Conservation (phyloP, 805 yeast genomes). For the Metschnikowia peoriensis region DNA sequence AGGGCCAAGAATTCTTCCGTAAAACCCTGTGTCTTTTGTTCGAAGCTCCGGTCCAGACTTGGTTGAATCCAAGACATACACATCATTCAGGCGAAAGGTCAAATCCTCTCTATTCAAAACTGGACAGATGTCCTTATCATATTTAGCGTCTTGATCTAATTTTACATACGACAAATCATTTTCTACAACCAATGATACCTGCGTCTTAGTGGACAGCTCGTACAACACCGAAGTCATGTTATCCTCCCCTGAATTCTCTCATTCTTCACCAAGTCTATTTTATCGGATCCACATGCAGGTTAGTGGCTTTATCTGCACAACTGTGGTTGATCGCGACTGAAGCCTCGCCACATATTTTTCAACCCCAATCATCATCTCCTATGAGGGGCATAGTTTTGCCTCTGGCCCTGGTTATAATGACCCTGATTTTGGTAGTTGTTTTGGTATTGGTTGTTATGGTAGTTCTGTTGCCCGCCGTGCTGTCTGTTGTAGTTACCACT, state of each 20-base stretch:
- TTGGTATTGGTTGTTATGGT: slow-evolving; percentile 6
- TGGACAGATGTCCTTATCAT: background rate
- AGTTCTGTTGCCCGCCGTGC: slow-evolving; percentile 7
- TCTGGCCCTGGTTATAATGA: slow-evolving; percentile 2
- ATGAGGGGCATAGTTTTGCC: background rate
- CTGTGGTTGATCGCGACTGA: background rate
- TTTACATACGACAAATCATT: background rate
- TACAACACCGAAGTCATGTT: slow-evolving; percentile 2
- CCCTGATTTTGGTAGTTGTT: background rate
- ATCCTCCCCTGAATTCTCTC: background rate
- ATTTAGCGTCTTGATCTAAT: background rate
- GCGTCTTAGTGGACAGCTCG: slow-evolving; percentile 1
- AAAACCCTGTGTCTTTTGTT: slow-evolving; percentile 31
- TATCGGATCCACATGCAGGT: background rate
- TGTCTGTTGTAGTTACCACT: background rate
- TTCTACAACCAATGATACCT: background rate
- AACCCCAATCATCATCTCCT: background rate
- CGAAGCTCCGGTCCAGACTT: slow-evolving; percentile 47
- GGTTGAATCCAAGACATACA: slow-evolving; percentile 47
- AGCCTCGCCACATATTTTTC: background rate
- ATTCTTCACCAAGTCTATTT: background rate
- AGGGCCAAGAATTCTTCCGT: slow-evolving; percentile 45
- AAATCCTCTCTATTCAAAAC: background rate
- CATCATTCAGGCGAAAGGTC: slow-evolving; percentile 11
- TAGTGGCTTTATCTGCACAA: background rate